These are phyloP conservation scores for Colletotrichum echinochloae DNA, from an alignment of 2,329 filamentous ascomycete genomes.

Conservation along the genomic window DNA sequence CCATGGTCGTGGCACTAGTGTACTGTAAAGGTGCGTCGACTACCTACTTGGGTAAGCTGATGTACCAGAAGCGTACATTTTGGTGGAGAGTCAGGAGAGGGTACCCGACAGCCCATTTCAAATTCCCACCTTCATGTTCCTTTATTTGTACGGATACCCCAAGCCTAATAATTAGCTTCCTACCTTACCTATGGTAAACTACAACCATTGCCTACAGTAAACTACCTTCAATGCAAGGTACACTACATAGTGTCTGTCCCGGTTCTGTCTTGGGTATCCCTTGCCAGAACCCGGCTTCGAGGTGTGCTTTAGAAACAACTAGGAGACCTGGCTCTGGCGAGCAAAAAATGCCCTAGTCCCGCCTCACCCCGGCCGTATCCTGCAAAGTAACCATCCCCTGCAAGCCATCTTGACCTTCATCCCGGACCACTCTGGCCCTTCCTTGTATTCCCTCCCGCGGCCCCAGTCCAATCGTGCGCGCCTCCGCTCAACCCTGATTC, in stretches of 20 bases:
- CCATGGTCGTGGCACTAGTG: conserved; percentile 26
- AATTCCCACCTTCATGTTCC: conserved; percentile 26
- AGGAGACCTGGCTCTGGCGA: conserved; percentile 11
- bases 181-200: no score
- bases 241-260: conserved; percentile 24
- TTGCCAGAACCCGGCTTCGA: conserved; percentile 13
- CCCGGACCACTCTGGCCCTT: background rate
- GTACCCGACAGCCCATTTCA: conserved; percentile 28
- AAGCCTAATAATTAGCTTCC: no score
- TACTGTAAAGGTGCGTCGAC: conserved; percentile 19
- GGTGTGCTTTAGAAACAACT: conserved; percentile 14
- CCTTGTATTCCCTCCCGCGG: conserved; percentile 26
- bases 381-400: conserved; percentile 25
- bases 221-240: no score
- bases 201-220: no score
- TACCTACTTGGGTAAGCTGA: background rate
- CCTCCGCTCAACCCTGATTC: conserved; percentile 30
- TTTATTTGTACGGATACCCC: conserved; percentile 5
- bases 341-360: conserved; percentile 7
- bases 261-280: conserved; percentile 21
- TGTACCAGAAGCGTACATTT: conserved; percentile 30
- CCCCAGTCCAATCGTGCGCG: conserved; percentile 30
- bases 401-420: conserved; percentile 10
- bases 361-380: background rate
- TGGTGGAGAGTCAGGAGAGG: conserved; percentile 27